Base-by-base conservation (phyloP, 805 yeast genomes). In the Candida succiphila region DNA sequence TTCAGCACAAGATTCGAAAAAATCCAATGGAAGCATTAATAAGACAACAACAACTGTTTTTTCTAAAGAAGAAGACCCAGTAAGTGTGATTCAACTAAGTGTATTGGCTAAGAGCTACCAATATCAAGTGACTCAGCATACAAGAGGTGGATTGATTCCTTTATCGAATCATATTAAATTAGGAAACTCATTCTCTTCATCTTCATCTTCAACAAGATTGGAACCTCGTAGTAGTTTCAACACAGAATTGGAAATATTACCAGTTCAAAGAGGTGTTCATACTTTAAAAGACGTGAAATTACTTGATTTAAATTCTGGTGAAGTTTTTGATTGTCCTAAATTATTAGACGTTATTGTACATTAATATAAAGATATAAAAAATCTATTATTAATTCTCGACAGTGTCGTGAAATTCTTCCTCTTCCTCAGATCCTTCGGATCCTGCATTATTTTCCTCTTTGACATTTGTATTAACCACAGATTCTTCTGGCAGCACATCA, bases 261-360 rank as follows among this genome's bases (percentile, higher is more conserved):
- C 85, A 0, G 56, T 81, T 12, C 68, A 75, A 27, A 63, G 65
- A 41, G 94, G 94, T 0, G 65, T 78, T 7, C 76, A 69, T 48
- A 69, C 72, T 29, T 54, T 84, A 16, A 75, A 69, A 35, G 86
- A 83, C 2, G 65, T 80, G n/a, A 69, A 69, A 37, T 61, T 84
- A 12, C 65, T 76, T 30, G 94, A 83, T 46, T 58, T 74, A 9
- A 46, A 51, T 25, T 66, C 75, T 15, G 85, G 88, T 3, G 88
- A 81, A 36, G 69, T 74, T 2, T 65, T 76, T 40, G 87, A 76
- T 39, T 78, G 83, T 48, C 87, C 86, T 1, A 68, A 72, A 37
- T 56, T 82, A 34, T 60, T 83, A 25, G 87, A 81, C 44, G 81
- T 83, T 2, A 66, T 76, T 36, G 85, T 82, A 7, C n/a, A 17